Evolutionary conservation across 768 basidiomycete species (phyloP).

Genomic region (Hygrocybe coccinea): DNA sequence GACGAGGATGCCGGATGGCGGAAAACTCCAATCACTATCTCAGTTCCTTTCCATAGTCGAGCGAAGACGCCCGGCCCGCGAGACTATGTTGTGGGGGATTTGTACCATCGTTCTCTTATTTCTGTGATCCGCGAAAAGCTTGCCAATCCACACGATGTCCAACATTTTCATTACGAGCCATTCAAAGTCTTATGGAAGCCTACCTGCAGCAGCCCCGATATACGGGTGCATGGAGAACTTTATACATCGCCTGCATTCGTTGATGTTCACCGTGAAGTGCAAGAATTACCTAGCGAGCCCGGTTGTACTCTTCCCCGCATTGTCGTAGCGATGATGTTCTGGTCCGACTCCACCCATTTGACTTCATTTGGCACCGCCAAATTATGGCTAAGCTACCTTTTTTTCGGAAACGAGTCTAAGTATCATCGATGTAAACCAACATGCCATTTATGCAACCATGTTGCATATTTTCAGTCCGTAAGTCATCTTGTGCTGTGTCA

Average conservation of each 20-base stretch:
- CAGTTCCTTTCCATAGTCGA: neutral
- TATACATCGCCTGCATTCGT: slow-evolving; percentile 15
- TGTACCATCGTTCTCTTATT: slow-evolving; percentile 12
- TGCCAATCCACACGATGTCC: neutral
- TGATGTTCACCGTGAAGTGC: slow-evolving; percentile 16
- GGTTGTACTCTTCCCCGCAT: slow-evolving; percentile 16
- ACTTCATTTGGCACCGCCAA: slow-evolving; percentile 33
- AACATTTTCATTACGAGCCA: slow-evolving; percentile 8
- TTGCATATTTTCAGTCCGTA: slow-evolving; percentile 40
- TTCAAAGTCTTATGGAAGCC: neutral
- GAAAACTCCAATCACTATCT: slow-evolving; percentile 3
- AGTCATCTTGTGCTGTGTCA: slow-evolving; percentile 27
- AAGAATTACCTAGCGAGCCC: slow-evolving; percentile 11
- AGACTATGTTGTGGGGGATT: slow-evolving; percentile 4
- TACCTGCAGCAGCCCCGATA: neutral
- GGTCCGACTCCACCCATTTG: slow-evolving; percentile 29
- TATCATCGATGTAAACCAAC: slow-evolving; percentile 29
- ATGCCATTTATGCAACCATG: slow-evolving; percentile 25
- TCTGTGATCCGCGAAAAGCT: slow-evolving; percentile 13
- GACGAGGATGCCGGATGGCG: slow-evolving; percentile 15
- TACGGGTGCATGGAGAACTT: slow-evolving; percentile 5
- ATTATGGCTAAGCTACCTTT: slow-evolving; percentile 41
- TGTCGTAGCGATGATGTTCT: slow-evolving; percentile 25
- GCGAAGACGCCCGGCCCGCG: neutral
- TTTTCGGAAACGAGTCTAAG: slow-evolving; percentile 40